Conservation (phyloP, 2,329 filamentous ascomycete species). For the Beauveria sp. region DNA sequence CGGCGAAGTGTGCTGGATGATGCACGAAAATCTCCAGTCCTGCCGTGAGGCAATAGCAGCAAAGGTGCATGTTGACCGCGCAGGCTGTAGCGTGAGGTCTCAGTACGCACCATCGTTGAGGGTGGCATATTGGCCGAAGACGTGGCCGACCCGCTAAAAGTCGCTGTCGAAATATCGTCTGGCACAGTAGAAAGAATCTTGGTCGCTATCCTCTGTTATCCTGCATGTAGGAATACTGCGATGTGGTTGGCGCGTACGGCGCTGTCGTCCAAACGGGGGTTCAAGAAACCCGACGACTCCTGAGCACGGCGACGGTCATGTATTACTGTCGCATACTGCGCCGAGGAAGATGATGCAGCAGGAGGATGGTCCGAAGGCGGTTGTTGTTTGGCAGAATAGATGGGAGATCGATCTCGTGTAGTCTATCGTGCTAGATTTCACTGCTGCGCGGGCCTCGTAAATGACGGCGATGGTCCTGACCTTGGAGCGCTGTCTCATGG, state of each 20-base stretch:
- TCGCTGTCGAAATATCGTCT: conserved; percentile 16
- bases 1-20: neutral
- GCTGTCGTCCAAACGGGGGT: conserved; percentile 7
- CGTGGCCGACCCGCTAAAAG: conserved; percentile 28
- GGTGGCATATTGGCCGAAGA: conserved; percentile 28
- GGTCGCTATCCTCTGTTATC: neutral
- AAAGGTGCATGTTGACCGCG: neutral
- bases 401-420: neutral
- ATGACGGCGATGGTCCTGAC: conserved; percentile 8
- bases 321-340: neutral
- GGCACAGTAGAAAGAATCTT: neutral
- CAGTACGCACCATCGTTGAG: conserved; percentile 43
- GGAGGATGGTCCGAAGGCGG: neutral
- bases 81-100: neutral
- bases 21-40: neutral
- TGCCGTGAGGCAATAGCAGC: neutral
- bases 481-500: conserved; percentile 6
- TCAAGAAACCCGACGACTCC: conserved; percentile 11
- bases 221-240: neutral
- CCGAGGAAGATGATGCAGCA: neutral
- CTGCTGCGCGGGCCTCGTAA: neutral
- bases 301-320: conserved; percentile 6
- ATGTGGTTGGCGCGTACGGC: conserved; percentile 3
- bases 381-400: neutral
- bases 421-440: neutral